Evolutionary conservation across 495 filamentous ascomycete species (phyloP).

Genomic region (Hyaloscypha hepaticicola): DNA sequence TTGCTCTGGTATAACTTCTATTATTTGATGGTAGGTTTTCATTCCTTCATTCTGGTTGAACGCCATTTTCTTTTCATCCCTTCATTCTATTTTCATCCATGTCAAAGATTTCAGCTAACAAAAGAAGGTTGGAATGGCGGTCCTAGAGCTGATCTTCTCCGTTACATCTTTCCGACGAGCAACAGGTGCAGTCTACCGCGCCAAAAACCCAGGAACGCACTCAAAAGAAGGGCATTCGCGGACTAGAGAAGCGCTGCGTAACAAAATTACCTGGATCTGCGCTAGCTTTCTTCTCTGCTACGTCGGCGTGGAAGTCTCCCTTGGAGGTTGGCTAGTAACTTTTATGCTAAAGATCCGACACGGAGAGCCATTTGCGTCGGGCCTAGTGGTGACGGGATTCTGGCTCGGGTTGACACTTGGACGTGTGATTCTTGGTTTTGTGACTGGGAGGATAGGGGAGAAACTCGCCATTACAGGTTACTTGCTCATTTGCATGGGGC

Average conservation of each 20-base stretch:
- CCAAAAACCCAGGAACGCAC: conserved; percentile 42
- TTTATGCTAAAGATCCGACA: conserved; percentile 77
- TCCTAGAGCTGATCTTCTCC: conserved; percentile 55
- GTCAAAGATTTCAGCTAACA: conserved; percentile 12
- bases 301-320: conserved; percentile 80
- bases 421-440: conserved; percentile 66
- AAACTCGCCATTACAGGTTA: conserved; percentile 62
- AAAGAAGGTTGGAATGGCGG: conserved; percentile 58
- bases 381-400: conserved; percentile 80
- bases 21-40: conserved; percentile 46
- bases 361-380: conserved; percentile 67
- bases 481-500: conserved; percentile 57
- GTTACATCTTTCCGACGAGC: conserved; percentile 65
- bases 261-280: conserved; percentile 69
- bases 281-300: conserved; percentile 77
- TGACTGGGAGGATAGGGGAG: conserved; percentile 71
- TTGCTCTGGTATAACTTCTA: conserved; percentile 67
- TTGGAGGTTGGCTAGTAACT: conserved; percentile 86
- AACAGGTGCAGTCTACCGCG: conserved; percentile 60
- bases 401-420: conserved; percentile 82
- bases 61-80: neutral
- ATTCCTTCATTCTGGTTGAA: neutral
- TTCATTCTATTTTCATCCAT: neutral
- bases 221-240: conserved; percentile 37
- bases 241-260: conserved; percentile 57